phyloP scores from a whole-genome alignment of 2,329 filamentous ascomycete species.

The Leptosphaerulina australis region DNA sequence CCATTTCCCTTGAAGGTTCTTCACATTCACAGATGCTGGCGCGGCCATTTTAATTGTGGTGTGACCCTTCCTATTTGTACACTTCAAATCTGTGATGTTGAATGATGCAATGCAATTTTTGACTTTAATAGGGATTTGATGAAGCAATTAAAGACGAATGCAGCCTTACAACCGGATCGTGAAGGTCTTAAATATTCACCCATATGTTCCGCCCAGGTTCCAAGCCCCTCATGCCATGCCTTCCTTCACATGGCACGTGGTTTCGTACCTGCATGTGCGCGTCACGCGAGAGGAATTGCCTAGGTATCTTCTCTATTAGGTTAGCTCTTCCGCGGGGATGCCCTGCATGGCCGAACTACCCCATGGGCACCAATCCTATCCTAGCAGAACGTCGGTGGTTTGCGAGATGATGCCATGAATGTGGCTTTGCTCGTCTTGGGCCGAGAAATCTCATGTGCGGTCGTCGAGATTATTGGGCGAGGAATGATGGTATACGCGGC shows the following conservation, averaged over 20 bases:
- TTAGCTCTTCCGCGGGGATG: constrained; percentile 26
- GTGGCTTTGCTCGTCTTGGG: constrained; percentile 5
- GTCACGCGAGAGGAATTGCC: constrained; percentile 19
- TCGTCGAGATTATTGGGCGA: constrained; percentile 8
- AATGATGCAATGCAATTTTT: constrained; percentile 3
- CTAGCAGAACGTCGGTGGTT: constrained; percentile 3
- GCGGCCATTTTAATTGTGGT: constrained; percentile 44
- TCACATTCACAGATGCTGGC: constrained; percentile 42
- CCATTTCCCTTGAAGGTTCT: constrained; percentile 49
- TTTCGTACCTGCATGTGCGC: constrained; percentile 23
- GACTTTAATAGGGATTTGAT: constrained; percentile 8
- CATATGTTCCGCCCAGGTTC: constrained; percentile 15
- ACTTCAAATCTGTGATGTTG: not conserved
- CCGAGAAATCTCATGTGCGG: constrained; percentile 15
- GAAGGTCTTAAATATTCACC: constrained; percentile 20
- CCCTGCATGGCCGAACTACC: constrained; percentile 10
- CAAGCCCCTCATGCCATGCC: constrained; percentile 19
- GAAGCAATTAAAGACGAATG: not conserved
- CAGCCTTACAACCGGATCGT: not conserved
- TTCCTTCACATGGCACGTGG: constrained; percentile 21
- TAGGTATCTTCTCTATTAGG: constrained; percentile 27
- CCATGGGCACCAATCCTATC: constrained; percentile 9
- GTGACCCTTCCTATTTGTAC: not conserved
- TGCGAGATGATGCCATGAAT: not conserved
- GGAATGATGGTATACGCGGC: not conserved